phyloP scores from a whole-genome alignment of 148 eudicot genomes.

The Hydrangea macrophylla region DNA sequence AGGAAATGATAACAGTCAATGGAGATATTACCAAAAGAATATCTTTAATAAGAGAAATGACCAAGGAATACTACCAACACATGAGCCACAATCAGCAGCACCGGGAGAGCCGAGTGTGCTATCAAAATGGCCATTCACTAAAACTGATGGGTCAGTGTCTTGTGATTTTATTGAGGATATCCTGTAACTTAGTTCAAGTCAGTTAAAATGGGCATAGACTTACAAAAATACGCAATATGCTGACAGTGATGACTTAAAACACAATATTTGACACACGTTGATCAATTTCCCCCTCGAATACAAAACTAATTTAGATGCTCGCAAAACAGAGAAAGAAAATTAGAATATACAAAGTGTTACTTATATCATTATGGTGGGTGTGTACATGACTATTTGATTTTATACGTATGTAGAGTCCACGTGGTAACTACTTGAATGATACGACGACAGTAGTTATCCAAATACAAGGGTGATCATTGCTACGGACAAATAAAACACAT shows the following conservation, averaged over 20 bases:
- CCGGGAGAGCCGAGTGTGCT: slow-evolving; percentile 92
- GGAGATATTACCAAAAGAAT: neutral
- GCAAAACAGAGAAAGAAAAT: neutral
- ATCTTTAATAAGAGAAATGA: neutral
- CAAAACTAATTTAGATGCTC: too few relatives aligned
- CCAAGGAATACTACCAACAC: slow-evolving; percentile 66
- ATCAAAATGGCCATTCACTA: slow-evolving; percentile 90
- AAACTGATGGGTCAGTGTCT: slow-evolving; percentile 71
- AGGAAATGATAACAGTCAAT: slow-evolving; percentile 11
- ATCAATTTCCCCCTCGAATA: slow-evolving; percentile 8
- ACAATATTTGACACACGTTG: neutral
- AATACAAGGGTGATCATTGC: too few relatives aligned
- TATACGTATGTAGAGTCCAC: too few relatives aligned
- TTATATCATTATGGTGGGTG: neutral
- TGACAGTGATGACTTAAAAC: neutral
- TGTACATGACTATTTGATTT: too few relatives aligned
- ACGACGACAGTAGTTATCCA: too few relatives aligned
- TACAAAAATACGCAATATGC: neutral
- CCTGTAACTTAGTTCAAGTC: slow-evolving; percentile 40
- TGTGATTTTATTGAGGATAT: slow-evolving; percentile 65
- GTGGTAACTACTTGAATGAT: too few relatives aligned
- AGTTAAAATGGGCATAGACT: slow-evolving; percentile 5
- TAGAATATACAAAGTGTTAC: slow-evolving; percentile 1
- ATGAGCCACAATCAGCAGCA: slow-evolving; percentile 98
- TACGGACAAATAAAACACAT: too few relatives aligned